Percentiles rank a stretch among this genome's conserved stretches.
These are phyloP conservation scores for Endoconidiophora laricicola DNA, from an alignment of 2,329 filamentous ascomycete species.

Conservation along the genomic window DNA sequence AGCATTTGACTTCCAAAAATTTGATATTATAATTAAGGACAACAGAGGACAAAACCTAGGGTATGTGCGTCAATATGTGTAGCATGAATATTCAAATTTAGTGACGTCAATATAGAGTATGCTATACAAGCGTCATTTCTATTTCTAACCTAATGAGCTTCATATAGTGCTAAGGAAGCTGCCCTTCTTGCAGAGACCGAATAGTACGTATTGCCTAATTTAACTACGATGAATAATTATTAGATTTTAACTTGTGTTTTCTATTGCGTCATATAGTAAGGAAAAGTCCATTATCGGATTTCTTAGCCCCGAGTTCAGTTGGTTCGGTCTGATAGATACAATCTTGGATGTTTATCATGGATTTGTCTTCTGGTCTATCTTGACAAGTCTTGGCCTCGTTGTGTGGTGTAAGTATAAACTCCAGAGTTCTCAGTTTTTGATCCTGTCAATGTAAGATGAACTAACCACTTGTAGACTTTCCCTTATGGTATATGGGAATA, in stretches of 20 bases:
- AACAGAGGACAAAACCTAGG: conserved; percentile 83
- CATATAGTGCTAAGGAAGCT: conserved; percentile 10
- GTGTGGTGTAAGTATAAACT: conserved; percentile 66
- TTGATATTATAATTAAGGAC: conserved; percentile 80
- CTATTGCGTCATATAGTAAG: conserved; percentile 37
- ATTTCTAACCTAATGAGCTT: conserved; percentile 14
- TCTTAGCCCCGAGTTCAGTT: conserved; percentile 56
- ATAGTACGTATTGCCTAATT: conserved; percentile 18
- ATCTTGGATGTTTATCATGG: conserved; percentile 83
- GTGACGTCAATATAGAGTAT: too few species aligned
- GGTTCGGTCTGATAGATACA: conserved; percentile 60
- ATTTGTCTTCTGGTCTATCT: conserved; percentile 91
- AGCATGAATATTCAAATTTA: not conserved
- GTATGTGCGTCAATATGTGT: conserved; percentile 92
- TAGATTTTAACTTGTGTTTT: not conserved
- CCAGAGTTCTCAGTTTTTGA: not conserved
- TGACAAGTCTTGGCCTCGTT: conserved; percentile 74
- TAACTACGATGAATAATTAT: not conserved
- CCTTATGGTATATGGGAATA: conserved; percentile 97
- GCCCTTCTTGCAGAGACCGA: conserved; percentile 9
- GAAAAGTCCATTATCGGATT: conserved; percentile 54
- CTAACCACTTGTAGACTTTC: conserved; percentile 48
- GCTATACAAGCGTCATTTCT: not conserved
- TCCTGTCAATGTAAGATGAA: conserved; percentile 1
- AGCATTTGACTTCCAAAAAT: conserved; percentile 72